Base-by-base conservation (phyloP, 345 rosid species). In the Eucalyptus pauciflora region DNA sequence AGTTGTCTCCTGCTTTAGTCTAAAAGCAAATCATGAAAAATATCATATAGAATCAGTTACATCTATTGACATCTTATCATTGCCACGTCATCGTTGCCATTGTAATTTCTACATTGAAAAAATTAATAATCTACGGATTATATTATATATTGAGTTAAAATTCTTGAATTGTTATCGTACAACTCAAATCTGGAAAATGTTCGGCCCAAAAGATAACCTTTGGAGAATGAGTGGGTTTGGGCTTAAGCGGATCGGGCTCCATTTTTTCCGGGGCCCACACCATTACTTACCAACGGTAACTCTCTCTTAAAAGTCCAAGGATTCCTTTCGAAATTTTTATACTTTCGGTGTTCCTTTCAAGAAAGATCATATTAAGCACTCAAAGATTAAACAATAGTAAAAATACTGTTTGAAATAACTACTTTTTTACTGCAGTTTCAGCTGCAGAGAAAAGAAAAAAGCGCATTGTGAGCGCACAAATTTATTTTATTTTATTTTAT, bases 121-220 rank as follows among this genome's bases (percentile, higher is more conserved):
- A 52, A 52, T 52, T 52, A 18, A 52, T 3, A 52, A 52, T 17
- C 0, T 9, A 71, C 33, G 0, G 0, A 33, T 17, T 2, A 10
- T 0, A 10, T 71, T 71, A 5, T 2, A 71, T 1, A 20, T 71
- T 33, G 2, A 10, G 2, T 5, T 10, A 1, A 71, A 18, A 3
- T 33, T 71, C 6, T 9, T 3, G 1, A 20, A 33, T 4, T 20
- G 6, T 33, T 69, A 17, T 9, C 9, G 1, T 17, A 7, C 2
- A 52, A 17, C 56, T 0, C 56, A 52, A 52, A 17, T 52, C 9
- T 52, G 56, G 56, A 18, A 52, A 18, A 52, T 52, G 58, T 52
- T 52, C 24, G 58, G 3, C 58, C 56, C 24, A 0, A 18, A 52
- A 52, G 0, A 52, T 7, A 18, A 7, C 58, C 4, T 33, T 3